Conservation (phyloP, 2,329 filamentous ascomycete species). For the Laburnicola sp. region DNA sequence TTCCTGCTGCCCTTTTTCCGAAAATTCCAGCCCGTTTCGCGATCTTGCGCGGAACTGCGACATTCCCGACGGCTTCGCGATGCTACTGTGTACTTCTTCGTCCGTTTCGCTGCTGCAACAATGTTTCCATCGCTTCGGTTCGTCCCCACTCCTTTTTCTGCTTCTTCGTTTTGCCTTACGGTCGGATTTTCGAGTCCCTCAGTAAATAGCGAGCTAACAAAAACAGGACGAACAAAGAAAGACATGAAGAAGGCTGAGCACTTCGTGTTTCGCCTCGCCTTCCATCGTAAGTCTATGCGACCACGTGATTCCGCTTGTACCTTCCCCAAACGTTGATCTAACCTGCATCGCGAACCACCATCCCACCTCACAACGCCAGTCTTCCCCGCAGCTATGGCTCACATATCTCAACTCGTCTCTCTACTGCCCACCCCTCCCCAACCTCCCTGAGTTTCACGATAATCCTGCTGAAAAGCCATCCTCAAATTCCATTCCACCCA, state of each 20-base stretch:
- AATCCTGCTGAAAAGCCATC: constrained; percentile 1
- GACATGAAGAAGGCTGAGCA: not conserved
- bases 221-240: not conserved
- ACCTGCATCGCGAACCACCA: constrained; percentile 4
- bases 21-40: too few relatives aligned
- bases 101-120: too few relatives aligned
- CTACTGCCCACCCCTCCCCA: not conserved
- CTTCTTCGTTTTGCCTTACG: too few relatives aligned
- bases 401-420: not conserved
- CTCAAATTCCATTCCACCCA: not conserved
- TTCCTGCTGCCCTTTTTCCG: too few relatives aligned
- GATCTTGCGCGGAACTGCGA: too few relatives aligned
- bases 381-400: constrained; percentile 18
- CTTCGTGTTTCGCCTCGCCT: constrained; percentile 1
- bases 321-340: constrained; percentile 8
- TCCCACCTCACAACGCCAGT: constrained; percentile 5
- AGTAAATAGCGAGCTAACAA: too few relatives aligned
- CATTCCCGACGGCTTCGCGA: too few relatives aligned
- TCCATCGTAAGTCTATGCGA: not conserved
- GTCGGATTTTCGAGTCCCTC: too few relatives aligned
- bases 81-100: too few relatives aligned
- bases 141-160: too few relatives aligned
- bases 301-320: constrained; percentile 11
- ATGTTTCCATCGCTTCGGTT: too few relatives aligned
- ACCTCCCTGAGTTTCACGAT: constrained; percentile 5